Evolutionary conservation across 768 basidiomycete genomes (phyloP).

Genomic region (Calocybe cyanea): DNA sequence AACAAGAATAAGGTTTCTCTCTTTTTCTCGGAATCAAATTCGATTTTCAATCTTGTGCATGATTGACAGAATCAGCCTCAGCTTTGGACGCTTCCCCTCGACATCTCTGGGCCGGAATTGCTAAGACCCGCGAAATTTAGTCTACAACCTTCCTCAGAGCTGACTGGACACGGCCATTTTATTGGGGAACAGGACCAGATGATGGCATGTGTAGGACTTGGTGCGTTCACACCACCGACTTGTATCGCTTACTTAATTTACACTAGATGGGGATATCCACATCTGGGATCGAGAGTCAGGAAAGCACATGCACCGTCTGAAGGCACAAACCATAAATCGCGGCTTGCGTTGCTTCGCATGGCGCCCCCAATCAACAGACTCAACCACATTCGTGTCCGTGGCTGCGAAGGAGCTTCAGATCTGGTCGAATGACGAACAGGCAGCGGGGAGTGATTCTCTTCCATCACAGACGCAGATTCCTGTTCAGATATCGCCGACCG

Average conservation of each 20-base stretch:
- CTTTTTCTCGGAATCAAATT: neutral
- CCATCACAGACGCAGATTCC: neutral
- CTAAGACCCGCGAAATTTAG: neutral
- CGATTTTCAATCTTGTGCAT: neutral
- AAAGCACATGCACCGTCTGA: neutral
- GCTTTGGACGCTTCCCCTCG: conserved; percentile 8
- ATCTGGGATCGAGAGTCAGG: conserved; percentile 10
- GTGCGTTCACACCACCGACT: neutral
- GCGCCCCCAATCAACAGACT: neutral
- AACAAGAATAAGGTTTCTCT: conserved; percentile 6
- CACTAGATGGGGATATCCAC: conserved; percentile 2
- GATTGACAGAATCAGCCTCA: conserved; percentile 3
- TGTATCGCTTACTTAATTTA: neutral
- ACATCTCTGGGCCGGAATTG: neutral
- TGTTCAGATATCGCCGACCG: too few species aligned
- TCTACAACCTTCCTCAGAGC: conserved; percentile 2
- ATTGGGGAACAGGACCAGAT: conserved; percentile 11
- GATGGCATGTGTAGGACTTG: conserved; percentile 7
- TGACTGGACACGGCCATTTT: conserved; percentile 3
- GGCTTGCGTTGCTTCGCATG: conserved; percentile 12
- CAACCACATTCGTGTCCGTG: conserved; percentile 3
- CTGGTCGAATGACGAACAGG: conserved; percentile 1
- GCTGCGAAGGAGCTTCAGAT: conserved; percentile 5
- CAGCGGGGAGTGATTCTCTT: neutral
- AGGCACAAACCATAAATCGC: conserved; percentile 2